Evolutionary conservation across 352 stramenopile genomes (phyloP).

Genomic region (Globisporangium ultimum): DNA sequence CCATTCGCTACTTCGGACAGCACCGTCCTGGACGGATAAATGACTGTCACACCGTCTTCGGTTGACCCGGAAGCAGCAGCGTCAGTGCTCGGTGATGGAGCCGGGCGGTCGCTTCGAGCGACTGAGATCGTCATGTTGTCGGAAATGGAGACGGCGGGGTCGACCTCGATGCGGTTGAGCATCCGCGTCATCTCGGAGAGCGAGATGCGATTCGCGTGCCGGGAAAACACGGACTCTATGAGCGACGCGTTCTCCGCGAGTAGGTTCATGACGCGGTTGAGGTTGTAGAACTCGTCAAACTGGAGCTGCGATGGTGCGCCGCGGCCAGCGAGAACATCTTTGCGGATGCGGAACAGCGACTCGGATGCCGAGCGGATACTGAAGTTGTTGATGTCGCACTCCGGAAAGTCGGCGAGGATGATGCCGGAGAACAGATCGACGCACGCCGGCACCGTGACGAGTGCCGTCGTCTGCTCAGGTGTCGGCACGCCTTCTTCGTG

Average conservation of each 20-base stretch:
- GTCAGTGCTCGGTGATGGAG: background rate
- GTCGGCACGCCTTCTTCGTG: background rate
- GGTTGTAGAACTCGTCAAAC: slow-evolving; percentile 29
- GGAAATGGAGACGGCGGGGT: slow-evolving; percentile 13
- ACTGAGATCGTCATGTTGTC: slow-evolving; percentile 19
- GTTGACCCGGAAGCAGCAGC: background rate
- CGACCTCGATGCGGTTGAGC: slow-evolving; percentile 23
- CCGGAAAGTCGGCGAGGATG: slow-evolving; percentile 9
- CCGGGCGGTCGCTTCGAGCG: background rate
- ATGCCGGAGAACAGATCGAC: slow-evolving; percentile 13
- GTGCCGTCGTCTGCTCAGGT: slow-evolving; percentile 9
- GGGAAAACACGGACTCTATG: slow-evolving; percentile 19
- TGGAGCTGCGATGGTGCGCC: slow-evolving; percentile 17
- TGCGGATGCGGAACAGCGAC: slow-evolving; percentile 22
- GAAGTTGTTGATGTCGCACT: slow-evolving; percentile 16
- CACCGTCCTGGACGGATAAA: background rate
- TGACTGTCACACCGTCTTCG: background rate
- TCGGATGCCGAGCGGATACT: slow-evolving; percentile 20
- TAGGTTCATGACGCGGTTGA: slow-evolving; percentile 26
- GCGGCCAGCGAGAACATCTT: slow-evolving; percentile 16
- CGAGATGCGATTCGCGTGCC: slow-evolving; percentile 16
- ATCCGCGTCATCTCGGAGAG: slow-evolving; percentile 27
- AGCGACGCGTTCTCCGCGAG: slow-evolving; percentile 24
- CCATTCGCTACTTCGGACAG: background rate
- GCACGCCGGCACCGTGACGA: slow-evolving; percentile 6